phyloP scores from a whole-genome alignment of 2,329 filamentous ascomycete genomes.

The Arthroderma sp. region DNA sequence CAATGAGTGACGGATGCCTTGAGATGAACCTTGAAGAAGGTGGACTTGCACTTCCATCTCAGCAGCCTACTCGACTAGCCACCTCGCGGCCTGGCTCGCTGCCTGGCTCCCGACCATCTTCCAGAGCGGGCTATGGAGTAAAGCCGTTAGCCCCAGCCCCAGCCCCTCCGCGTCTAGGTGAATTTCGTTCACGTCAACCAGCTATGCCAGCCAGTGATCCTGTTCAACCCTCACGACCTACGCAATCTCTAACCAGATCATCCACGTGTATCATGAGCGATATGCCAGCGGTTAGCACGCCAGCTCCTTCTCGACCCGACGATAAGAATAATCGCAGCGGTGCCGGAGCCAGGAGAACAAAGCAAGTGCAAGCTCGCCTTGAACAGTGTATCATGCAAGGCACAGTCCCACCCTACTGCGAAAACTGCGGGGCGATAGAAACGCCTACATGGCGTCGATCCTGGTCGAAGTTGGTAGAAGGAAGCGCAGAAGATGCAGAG shows the following conservation, averaged over 20 bases:
- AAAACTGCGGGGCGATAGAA: constrained; percentile 87
- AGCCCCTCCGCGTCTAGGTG: constrained; percentile 6
- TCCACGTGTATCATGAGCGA: constrained; percentile 34
- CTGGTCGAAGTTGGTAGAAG: constrained; percentile 63
- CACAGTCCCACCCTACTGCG: constrained; percentile 75
- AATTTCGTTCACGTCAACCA: background rate
- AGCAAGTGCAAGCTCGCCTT: constrained; percentile 45
- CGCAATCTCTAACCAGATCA: constrained; percentile 28
- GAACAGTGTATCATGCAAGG: constrained; percentile 56
- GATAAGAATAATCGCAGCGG: constrained; percentile 32
- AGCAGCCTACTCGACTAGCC: background rate
- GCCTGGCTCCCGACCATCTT: constrained; percentile 24
- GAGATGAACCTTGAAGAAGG: constrained; percentile 15
- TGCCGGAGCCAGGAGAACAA: constrained; percentile 51
- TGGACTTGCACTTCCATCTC: constrained; percentile 15
- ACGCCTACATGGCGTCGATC: constrained; percentile 94
- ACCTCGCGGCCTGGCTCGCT: constrained; percentile 12
- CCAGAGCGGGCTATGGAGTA: constrained; percentile 22
- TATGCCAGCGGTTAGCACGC: constrained; percentile 28
- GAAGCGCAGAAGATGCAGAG: constrained; percentile 46
- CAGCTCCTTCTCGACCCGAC: constrained; percentile 18
- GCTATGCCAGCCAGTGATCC: constrained; percentile 7
- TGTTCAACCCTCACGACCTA: constrained; percentile 16
- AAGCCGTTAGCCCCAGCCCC: constrained; percentile 23
- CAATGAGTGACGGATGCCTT: constrained; percentile 7